These are phyloP conservation scores for Aureobasidium sp. DNA, from an alignment of 2,329 filamentous ascomycete genomes.

Conservation along the genomic window DNA sequence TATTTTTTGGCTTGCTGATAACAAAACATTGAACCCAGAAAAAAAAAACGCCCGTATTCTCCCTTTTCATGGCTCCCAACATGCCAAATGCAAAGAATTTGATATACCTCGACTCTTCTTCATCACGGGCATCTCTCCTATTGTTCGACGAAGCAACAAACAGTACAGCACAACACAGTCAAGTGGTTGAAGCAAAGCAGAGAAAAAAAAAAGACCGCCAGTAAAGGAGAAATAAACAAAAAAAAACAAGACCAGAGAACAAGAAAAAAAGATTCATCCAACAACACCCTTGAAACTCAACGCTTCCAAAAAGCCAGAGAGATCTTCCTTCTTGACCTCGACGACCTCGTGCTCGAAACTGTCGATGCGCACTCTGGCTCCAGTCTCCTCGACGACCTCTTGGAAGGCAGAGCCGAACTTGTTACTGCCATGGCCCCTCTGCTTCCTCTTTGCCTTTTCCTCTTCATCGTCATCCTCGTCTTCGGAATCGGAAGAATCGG, in stretches of 20 bases:
- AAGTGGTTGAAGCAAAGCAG: no score
- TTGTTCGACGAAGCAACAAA: no score
- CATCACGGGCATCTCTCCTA: no score
- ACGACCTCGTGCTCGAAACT: slow-evolving; percentile 97
- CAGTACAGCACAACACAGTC: no score
- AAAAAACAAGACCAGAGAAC: background rate
- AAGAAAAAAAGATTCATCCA: slow-evolving; percentile 32
- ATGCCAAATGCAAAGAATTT: no score
- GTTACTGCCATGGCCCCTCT: slow-evolving; percentile 70
- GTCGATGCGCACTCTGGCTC: slow-evolving; percentile 81
- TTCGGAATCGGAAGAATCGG: slow-evolving; percentile 27
- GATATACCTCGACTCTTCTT: no score
- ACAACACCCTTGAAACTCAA: slow-evolving; percentile 86
- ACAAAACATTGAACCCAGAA: no score
- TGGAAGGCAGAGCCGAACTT: slow-evolving; percentile 93
- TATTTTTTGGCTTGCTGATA: no score
- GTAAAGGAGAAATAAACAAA: background rate
- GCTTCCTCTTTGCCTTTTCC: slow-evolving; percentile 46
- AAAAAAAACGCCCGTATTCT: no score
- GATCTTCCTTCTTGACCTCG: slow-evolving; percentile 93
- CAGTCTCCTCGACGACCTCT: slow-evolving; percentile 87
- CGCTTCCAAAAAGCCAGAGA: slow-evolving; percentile 82
- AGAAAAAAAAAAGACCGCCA: background rate
- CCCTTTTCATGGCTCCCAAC: no score
- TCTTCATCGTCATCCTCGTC: slow-evolving; percentile 41